Percentiles rank a stretch among this genome's conserved stretches.
Conservation (phyloP, 1,284 basidiomycete genomes). For the Sphagnurus paluster region DNA sequence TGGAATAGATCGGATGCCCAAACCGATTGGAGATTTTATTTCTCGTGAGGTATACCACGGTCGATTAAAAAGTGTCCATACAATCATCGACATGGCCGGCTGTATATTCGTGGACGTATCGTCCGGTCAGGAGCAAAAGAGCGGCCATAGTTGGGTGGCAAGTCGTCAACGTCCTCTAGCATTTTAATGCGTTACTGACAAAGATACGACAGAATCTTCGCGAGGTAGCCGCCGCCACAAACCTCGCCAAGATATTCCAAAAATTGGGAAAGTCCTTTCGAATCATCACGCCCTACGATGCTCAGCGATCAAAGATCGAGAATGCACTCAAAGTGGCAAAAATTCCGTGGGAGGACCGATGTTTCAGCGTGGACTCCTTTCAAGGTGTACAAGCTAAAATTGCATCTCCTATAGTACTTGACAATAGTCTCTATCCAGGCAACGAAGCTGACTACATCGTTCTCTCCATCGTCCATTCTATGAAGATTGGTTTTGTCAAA, state of each 20-base stretch:
- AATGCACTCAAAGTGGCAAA: conserved; percentile 37
- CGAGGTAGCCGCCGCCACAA: conserved; percentile 45
- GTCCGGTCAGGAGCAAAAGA: conserved; percentile 33
- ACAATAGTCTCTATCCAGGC: conserved; percentile 33
- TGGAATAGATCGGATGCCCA: conserved; percentile 69
- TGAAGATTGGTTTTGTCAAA: conserved; percentile 29
- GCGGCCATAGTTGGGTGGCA: conserved; percentile 44
- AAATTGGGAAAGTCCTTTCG: conserved; percentile 42
- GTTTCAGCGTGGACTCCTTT: conserved; percentile 64
- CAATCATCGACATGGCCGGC: conserved; percentile 37
- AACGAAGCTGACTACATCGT: conserved; percentile 66
- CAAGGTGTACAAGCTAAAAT: conserved; percentile 40
- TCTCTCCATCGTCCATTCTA: conserved; percentile 58
- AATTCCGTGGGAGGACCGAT: conserved; percentile 52
- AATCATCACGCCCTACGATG: conserved; percentile 73
- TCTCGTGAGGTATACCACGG: conserved; percentile 60
- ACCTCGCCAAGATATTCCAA: conserved; percentile 47
- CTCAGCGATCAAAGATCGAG: conserved; percentile 55
- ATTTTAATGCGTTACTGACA: conserved; percentile 2
- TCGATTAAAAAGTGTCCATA: conserved; percentile 45
- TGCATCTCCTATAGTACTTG: conserved; percentile 1
- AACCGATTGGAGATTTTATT: conserved; percentile 69
- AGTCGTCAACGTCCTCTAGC: conserved; percentile 9
- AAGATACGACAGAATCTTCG: conserved; percentile 41
- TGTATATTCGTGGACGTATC: conserved; percentile 56